phyloP scores from a whole-genome alignment of 768 basidiomycete species.

The Favolaschia claudopus region DNA sequence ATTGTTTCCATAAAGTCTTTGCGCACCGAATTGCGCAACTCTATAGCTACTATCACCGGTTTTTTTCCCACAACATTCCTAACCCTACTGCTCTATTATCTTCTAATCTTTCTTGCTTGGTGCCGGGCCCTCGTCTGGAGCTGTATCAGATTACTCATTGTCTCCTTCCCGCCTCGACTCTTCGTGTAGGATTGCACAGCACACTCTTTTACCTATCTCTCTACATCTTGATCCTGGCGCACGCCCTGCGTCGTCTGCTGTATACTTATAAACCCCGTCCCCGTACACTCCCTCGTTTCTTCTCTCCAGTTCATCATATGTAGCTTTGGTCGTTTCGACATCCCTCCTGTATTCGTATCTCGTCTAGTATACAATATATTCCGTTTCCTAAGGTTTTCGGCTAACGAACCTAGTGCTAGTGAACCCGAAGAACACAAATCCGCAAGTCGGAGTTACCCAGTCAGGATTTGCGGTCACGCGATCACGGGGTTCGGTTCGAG shows the following conservation, averaged over 20 bases:
- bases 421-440: too few species aligned
- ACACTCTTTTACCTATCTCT: constrained; percentile 23
- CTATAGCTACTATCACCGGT: constrained; percentile 14
- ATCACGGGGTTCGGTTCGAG: background rate
- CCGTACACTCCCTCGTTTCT: constrained; percentile 2
- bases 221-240: too few species aligned
- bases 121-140: constrained; percentile 13
- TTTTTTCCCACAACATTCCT: background rate
- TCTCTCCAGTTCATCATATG: constrained; percentile 11
- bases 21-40: constrained; percentile 20
- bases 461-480: too few species aligned
- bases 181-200: constrained; percentile 20
- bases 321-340: constrained; percentile 28
- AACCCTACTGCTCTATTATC: constrained; percentile 17
- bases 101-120: constrained; percentile 22
- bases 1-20: background rate
- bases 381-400: background rate
- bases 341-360: constrained; percentile 24
- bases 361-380: background rate
- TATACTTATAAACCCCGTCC: constrained; percentile 21
- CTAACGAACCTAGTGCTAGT: background rate
- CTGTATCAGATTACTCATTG: constrained; percentile 22
- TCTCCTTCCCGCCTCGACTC: constrained; percentile 13
- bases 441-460: too few species aligned
- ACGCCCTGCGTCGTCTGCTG: constrained; percentile 14